Percentiles rank a stretch among this genome's conserved stretches.
Conservation (phyloP, 75 land plant species). For the Pseudotsuga menziesii region DNA sequence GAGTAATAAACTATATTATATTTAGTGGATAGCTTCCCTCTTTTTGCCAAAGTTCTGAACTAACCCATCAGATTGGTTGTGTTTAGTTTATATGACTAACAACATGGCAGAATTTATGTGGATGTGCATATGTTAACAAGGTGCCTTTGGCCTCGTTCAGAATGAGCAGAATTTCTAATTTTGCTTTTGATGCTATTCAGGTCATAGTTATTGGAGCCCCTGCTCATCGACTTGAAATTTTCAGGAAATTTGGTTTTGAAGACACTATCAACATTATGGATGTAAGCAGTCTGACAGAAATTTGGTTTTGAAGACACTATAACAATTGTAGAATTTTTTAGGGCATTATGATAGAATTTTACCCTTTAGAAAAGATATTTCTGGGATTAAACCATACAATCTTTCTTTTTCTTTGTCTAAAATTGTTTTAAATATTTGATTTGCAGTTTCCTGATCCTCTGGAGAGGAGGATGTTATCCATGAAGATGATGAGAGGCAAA, state of each 20-base stretch:
- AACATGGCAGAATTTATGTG: background rate
- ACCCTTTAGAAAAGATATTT: constrained; percentile 4
- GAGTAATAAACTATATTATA: too few relatives aligned
- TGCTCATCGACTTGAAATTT: constrained; percentile 34
- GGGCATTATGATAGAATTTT: background rate
- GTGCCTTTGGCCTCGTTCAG: background rate
- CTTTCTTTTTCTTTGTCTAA: background rate
- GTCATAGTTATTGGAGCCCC: constrained; percentile 52
- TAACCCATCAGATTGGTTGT: too few relatives aligned
- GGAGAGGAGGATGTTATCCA: constrained; percentile 19
- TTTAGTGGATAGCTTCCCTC: too few relatives aligned
- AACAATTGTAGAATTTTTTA: constrained; percentile 12
- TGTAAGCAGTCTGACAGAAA: constrained; percentile 13
- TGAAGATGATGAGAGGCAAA: constrained; percentile 26
- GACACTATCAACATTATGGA: constrained; percentile 38
- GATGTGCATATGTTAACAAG: background rate
- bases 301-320: constrained; percentile 35
- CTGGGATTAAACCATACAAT: background rate
- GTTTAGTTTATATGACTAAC: background rate
- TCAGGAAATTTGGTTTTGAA: constrained; percentile 34
- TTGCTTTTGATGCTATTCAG: constrained; percentile 11
- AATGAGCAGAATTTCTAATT: background rate
- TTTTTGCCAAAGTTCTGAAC: too few relatives aligned
- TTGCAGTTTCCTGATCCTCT: constrained; percentile 13
- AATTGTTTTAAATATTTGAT: background rate